phyloP scores from a whole-genome alignment of 176 grass and related monocot genomes.

The Zea luxurians region DNA sequence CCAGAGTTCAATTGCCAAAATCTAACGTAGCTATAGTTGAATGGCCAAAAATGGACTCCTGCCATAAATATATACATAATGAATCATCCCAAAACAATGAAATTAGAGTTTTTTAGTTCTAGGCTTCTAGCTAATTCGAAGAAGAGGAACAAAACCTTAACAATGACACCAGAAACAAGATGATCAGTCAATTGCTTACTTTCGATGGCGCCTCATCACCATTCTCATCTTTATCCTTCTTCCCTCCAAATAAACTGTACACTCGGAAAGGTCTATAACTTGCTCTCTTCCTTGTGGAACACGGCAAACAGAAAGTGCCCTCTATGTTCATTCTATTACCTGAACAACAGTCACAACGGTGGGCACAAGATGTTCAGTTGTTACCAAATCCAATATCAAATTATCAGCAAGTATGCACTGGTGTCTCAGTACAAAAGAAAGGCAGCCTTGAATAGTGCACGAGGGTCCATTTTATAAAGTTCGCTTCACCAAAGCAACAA shows the following conservation, averaged over 20 bases:
- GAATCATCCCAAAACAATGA: background rate
- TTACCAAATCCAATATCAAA: background rate
- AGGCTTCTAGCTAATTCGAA: slow-evolving; percentile 4
- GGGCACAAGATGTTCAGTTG: slow-evolving; percentile 19
- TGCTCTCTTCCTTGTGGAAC: slow-evolving; percentile 46
- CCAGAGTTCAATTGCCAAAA: background rate
- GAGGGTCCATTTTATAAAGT: background rate
- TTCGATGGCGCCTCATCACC: slow-evolving; percentile 76
- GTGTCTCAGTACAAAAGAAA: background rate
- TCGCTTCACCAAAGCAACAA: background rate
- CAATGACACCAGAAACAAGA: background rate
- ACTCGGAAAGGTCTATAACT: slow-evolving; percentile 61
- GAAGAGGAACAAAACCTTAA: background rate
- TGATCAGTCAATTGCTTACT: slow-evolving; percentile 45
- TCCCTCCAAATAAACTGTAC: slow-evolving; percentile 95
- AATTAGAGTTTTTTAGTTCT: background rate
- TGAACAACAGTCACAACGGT: slow-evolving; percentile 43
- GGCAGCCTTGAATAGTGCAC: background rate
- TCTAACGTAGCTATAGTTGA: background rate
- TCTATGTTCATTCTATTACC: slow-evolving; percentile 53
- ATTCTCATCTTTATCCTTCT: slow-evolving; percentile 86
- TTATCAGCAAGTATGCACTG: background rate
- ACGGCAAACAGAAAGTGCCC: slow-evolving; percentile 48
- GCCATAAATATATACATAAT: background rate
- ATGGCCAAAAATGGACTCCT: background rate